Conservation (phyloP, 2,329 filamentous ascomycete genomes). For the Cytospora piceae region DNA sequence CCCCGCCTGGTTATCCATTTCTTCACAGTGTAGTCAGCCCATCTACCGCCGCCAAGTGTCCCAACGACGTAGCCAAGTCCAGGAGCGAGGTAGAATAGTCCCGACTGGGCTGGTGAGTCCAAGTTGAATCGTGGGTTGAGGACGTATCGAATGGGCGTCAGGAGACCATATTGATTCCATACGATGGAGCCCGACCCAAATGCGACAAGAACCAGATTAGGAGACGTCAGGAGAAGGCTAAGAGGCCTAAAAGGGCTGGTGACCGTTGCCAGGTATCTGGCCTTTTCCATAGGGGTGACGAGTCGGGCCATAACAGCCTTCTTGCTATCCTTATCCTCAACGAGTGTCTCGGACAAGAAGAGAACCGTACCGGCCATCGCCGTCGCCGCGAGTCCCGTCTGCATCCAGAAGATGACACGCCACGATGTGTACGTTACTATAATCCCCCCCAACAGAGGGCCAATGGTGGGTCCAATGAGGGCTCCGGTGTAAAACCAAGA, state of each 20-base stretch:
- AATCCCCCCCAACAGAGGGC: slow-evolving; percentile 73
- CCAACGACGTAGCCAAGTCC: slow-evolving; percentile 68
- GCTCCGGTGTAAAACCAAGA: slow-evolving; percentile 75
- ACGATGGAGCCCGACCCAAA: slow-evolving; percentile 63
- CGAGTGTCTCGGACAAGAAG: slow-evolving; percentile 73
- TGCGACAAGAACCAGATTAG: slow-evolving; percentile 56
- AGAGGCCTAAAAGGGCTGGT: slow-evolving; percentile 13
- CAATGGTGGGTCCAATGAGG: slow-evolving; percentile 71
- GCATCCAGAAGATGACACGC: slow-evolving; percentile 79
- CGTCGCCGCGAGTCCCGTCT: slow-evolving; percentile 67
- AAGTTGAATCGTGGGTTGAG: slow-evolving; percentile 72
- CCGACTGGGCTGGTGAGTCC: slow-evolving; percentile 64
- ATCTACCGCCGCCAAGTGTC: slow-evolving; percentile 69
- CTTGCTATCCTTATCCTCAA: slow-evolving; percentile 32
- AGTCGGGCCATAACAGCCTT: slow-evolving; percentile 34
- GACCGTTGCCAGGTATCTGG: slow-evolving; percentile 15
- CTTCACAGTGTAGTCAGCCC: slow-evolving; percentile 65
- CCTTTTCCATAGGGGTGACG: slow-evolving; percentile 4
- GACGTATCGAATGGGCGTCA: slow-evolving; percentile 71
- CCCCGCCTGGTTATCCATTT: slow-evolving; percentile 57
- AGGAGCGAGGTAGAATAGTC: slow-evolving; percentile 72
- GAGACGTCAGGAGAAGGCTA: slow-evolving; percentile 13
- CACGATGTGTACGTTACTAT: slow-evolving; percentile 76
- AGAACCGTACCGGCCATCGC: slow-evolving; percentile 65
- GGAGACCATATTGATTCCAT: slow-evolving; percentile 72